Evolutionary conservation across 495 filamentous ascomycete species (phyloP).

Genomic region (Neurospora sp.): DNA sequence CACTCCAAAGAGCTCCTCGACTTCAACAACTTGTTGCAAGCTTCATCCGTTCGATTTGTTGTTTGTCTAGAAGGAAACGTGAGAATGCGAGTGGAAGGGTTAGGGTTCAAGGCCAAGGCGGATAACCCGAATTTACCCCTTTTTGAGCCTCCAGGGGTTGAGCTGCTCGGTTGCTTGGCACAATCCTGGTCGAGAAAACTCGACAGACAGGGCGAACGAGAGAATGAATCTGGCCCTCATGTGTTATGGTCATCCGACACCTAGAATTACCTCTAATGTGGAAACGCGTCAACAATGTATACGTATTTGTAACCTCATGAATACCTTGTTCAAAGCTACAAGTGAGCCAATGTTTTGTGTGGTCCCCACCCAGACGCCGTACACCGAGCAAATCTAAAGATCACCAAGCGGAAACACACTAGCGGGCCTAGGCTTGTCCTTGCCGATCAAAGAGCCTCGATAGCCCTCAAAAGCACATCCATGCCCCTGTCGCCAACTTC

Average conservation of each 20-base stretch:
- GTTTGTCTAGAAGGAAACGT: background rate
- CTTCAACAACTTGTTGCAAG: background rate
- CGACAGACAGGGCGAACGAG: background rate
- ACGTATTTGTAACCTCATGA: background rate
- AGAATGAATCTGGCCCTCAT: background rate
- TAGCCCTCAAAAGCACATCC: conserved; percentile 64
- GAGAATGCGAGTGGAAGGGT: background rate
- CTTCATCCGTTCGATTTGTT: background rate
- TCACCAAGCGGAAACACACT: background rate
- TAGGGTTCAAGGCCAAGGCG: background rate
- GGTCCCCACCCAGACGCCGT: background rate
- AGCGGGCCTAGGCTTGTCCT: background rate
- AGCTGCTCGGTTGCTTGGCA: background rate
- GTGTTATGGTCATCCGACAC: background rate
- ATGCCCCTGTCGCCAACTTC: conserved; percentile 44
- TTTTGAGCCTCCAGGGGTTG: background rate
- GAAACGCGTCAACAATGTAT: background rate
- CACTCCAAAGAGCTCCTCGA: background rate
- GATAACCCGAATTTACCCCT: background rate
- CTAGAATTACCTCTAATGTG: background rate
- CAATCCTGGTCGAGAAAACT: background rate
- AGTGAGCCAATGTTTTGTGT: background rate
- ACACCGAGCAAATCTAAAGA: background rate
- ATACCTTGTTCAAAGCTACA: background rate
- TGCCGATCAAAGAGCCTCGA: conserved; percentile 56